These are phyloP conservation scores for Lentinus polychrous DNA, from an alignment of 1,284 basidiomycete species.

Conservation along the genomic window DNA sequence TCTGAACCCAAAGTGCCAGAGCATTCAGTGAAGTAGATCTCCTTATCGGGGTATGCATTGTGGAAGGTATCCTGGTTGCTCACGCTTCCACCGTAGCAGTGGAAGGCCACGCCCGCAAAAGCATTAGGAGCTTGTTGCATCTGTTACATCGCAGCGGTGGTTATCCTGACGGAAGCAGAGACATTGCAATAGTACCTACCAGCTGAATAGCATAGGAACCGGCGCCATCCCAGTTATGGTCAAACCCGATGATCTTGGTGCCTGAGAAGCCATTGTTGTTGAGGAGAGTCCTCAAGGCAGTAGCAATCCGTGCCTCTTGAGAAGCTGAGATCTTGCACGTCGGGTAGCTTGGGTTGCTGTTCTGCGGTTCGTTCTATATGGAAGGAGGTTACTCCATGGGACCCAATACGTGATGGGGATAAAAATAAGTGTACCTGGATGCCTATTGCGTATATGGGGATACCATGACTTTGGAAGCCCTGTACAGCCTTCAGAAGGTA, in stretches of 20 bases:
- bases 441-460: slow-evolving; percentile 36
- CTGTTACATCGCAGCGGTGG: slow-evolving; percentile 19
- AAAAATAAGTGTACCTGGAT: slow-evolving; percentile 32
- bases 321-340: slow-evolving; percentile 32
- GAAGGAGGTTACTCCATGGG: slow-evolving; percentile 13
- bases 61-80: slow-evolving; percentile 37
- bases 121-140: slow-evolving; percentile 39
- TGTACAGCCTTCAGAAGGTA: slow-evolving; percentile 42
- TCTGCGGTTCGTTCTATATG: slow-evolving; percentile 44
- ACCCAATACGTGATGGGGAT: background rate
- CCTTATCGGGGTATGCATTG: slow-evolving; percentile 37
- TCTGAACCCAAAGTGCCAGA: slow-evolving; percentile 49
- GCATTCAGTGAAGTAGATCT: slow-evolving; percentile 48
- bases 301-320: slow-evolving; percentile 36
- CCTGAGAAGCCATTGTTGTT: slow-evolving; percentile 36
- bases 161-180: background rate
- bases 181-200: slow-evolving; percentile 21
- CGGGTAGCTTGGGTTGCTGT: slow-evolving; percentile 38
- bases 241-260: slow-evolving; percentile 40
- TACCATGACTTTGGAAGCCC: slow-evolving; percentile 36
- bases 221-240: slow-evolving; percentile 46
- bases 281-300: slow-evolving; percentile 35
- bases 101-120: slow-evolving; percentile 44
- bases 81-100: slow-evolving; percentile 41
- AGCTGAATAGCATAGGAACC: slow-evolving; percentile 41